Conservation (phyloP, 805 yeast species). For the Ogataea neopini region DNA sequence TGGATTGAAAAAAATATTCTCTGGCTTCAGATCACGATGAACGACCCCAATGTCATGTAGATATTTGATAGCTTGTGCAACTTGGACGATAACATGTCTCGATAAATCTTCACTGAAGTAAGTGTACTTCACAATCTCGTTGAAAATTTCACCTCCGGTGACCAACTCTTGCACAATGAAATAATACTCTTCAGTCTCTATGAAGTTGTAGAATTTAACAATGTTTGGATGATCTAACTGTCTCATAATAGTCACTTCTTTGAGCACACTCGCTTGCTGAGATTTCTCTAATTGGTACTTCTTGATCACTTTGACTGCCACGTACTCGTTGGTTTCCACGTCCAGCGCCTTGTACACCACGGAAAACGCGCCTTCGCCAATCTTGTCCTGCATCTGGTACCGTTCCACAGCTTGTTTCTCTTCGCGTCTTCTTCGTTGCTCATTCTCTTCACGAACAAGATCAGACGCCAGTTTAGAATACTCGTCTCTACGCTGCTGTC, state of each 20-base stretch:
- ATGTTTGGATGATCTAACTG: conserved; percentile 64
- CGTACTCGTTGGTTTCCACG: conserved; percentile 38
- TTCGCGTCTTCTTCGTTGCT: conserved; percentile 21
- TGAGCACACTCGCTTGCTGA: conserved; percentile 68
- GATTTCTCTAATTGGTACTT: conserved; percentile 65
- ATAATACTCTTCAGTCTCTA: conserved; percentile 60
- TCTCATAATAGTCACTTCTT: conserved; percentile 78
- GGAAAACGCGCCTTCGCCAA: conserved; percentile 66
- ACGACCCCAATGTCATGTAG: conserved; percentile 77
- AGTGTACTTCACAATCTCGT: conserved; percentile 74
- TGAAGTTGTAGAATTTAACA: conserved; percentile 63
- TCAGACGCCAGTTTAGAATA: conserved; percentile 35
- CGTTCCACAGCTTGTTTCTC: conserved; percentile 33
- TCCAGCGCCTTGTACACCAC: conserved; percentile 52
- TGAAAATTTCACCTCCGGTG: conserved; percentile 80
- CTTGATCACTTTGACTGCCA: conserved; percentile 62
- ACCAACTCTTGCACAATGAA: conserved; percentile 73
- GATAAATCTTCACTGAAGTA: conserved; percentile 74
- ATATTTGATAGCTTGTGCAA: conserved; percentile 67
- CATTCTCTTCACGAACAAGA: conserved; percentile 35
- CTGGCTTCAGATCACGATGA: conserved; percentile 84
- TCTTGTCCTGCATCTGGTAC: conserved; percentile 46
- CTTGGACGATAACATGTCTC: conserved; percentile 70
- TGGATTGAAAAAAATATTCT: conserved; percentile 66
- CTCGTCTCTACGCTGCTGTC: conserved; percentile 28